phyloP scores from a whole-genome alignment of 495 filamentous ascomycete genomes.

The Talaromyces ruber region DNA sequence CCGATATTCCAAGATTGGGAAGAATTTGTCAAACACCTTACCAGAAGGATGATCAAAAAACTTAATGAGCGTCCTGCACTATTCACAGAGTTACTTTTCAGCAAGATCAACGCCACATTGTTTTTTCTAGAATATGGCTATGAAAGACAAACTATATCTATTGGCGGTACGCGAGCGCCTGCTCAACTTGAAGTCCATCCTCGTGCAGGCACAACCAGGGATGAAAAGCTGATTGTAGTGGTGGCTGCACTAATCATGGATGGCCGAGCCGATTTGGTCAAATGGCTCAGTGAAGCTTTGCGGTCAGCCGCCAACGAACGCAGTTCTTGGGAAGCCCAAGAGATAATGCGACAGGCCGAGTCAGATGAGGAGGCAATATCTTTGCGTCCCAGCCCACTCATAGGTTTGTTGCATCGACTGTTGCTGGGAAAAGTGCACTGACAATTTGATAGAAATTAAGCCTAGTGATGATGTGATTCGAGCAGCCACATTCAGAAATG shows the following conservation, averaged over 20 bases:
- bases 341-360: slow-evolving; percentile 45
- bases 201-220: slow-evolving; percentile 46
- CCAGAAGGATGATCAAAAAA: slow-evolving; percentile 69
- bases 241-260: slow-evolving; percentile 72
- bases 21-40: slow-evolving; percentile 71
- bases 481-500: slow-evolving; percentile 76
- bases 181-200: slow-evolving; percentile 72
- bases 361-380: slow-evolving; percentile 26
- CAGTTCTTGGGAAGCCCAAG: slow-evolving; percentile 67
- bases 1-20: slow-evolving; percentile 83
- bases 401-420: slow-evolving; percentile 23
- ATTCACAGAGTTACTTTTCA: slow-evolving; percentile 85
- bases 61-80: slow-evolving; percentile 75
- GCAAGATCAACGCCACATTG: slow-evolving; percentile 75
- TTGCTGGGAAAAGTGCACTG: neutral
- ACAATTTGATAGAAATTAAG: slow-evolving; percentile 44
- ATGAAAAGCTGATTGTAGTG: slow-evolving; percentile 67
- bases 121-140: slow-evolving; percentile 87
- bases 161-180: slow-evolving; percentile 47
- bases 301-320: slow-evolving; percentile 61
- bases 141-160: slow-evolving; percentile 63
- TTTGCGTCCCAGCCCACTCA: slow-evolving; percentile 23
- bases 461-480: slow-evolving; percentile 60
- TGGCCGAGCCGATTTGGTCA: slow-evolving; percentile 61
- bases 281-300: slow-evolving; percentile 72